Evolutionary conservation across 768 basidiomycete species (phyloP).

Genomic region (Termitomyces sp.): DNA sequence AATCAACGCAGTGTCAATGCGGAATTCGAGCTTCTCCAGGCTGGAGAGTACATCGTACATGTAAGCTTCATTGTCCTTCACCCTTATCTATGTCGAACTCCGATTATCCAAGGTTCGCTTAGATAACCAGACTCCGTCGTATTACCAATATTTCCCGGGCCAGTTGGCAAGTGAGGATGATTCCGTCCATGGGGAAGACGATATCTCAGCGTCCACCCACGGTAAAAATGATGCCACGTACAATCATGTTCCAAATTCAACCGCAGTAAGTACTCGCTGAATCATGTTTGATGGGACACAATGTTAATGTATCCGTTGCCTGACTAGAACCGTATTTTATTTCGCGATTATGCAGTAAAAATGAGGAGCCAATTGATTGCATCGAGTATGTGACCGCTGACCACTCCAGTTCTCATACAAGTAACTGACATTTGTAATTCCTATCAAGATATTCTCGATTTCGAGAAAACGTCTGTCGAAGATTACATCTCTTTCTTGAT

Average conservation of each 20-base stretch:
- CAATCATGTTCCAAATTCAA: no score
- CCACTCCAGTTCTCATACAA: background rate
- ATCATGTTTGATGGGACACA: no score
- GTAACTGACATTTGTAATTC: background rate
- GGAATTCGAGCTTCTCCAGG: conserved; percentile 31
- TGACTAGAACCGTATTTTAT: conserved; percentile 2
- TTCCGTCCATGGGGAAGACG: no score
- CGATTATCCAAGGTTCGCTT: conserved; percentile 10
- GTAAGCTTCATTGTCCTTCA: conserved; percentile 18
- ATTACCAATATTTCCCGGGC: background rate
- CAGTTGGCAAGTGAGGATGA: background rate
- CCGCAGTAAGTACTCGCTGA: no score
- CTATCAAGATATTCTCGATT: conserved; percentile 5
- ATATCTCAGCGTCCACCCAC: no score
- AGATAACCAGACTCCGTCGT: background rate
- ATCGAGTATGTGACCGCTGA: conserved; percentile 10
- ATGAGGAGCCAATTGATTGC: conserved; percentile 14
- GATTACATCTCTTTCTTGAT: background rate
- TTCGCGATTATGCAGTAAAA: conserved; percentile 11
- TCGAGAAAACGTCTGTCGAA: conserved; percentile 9
- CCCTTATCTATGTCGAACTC: background rate
- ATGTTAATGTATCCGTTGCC: no score
- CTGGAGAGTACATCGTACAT: conserved; percentile 40
- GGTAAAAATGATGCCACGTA: no score
- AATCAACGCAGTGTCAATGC: conserved; percentile 32